A percentile compares a stretch with the other conserved stretches of the same genome.
These are phyloP conservation scores for Lyophyllum decastes DNA, from an alignment of 768 basidiomycete genomes.

Conservation along the genomic window DNA sequence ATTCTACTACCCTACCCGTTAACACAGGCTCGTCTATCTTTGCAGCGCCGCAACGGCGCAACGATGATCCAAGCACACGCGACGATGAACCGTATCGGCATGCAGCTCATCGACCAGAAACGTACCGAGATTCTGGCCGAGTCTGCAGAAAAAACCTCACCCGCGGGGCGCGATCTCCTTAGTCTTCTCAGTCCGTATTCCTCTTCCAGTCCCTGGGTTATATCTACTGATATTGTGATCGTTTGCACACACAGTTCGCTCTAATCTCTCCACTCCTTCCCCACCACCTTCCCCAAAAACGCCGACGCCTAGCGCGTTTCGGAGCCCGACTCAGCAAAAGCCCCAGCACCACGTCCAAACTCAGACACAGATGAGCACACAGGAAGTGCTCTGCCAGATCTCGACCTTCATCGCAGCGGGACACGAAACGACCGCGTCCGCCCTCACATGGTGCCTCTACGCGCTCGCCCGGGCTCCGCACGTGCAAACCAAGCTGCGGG, in stretches of 20 bases:
- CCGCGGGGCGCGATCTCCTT: constrained; percentile 51
- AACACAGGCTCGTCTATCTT: neutral
- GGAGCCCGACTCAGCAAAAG: too few species aligned
- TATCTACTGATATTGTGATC: constrained; percentile 7
- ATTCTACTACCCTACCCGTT: neutral
- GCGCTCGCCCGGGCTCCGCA: constrained; percentile 45
- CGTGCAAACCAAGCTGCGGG: constrained; percentile 48
- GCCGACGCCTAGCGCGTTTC: too few species aligned
- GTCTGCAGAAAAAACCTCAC: constrained; percentile 24
- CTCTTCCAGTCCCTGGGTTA: neutral
- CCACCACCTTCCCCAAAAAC: constrained; percentile 25
- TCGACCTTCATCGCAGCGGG: constrained; percentile 66
- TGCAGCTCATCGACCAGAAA: constrained; percentile 52
- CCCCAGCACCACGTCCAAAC: neutral
- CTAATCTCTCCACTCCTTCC: constrained; percentile 48
- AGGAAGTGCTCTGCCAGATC: constrained; percentile 65
- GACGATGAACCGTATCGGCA: constrained; percentile 55
- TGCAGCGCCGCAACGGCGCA: constrained; percentile 46
- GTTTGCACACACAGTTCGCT: constrained; percentile 48
- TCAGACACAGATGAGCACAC: constrained; percentile 49
- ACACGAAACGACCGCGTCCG: constrained; percentile 61
- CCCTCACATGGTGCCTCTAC: constrained; percentile 65
- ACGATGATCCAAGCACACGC: constrained; percentile 42
- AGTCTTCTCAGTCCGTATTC: constrained; percentile 49
- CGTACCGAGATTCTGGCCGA: constrained; percentile 37